A percentile compares a stretch with the other conserved stretches of the same genome.
Evolutionary conservation across 164 flowering plant species (phyloP).

Genomic region (Platanus orientalis): DNA sequence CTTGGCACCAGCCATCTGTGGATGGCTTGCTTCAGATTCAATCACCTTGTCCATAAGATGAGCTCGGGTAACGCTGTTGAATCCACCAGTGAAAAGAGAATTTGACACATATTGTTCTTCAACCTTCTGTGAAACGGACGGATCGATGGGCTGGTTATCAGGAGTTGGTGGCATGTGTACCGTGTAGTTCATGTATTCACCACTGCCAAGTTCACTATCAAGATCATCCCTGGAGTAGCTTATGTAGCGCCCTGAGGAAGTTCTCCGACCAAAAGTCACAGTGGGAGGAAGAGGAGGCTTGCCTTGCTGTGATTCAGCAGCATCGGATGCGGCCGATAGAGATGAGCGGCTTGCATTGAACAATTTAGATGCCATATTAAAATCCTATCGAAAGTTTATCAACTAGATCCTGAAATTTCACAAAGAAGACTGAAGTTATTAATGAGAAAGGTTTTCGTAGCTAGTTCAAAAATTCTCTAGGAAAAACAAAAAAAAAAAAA

Average conservation of each 20-base stretch:
- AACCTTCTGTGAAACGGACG: conserved; percentile 43
- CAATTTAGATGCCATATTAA: too few relatives aligned
- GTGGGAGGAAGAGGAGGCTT: conserved; percentile 19
- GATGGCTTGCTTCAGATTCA: conserved; percentile 53
- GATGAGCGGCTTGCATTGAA: too few relatives aligned
- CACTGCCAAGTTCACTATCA: conserved; percentile 45
- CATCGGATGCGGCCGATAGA: conserved; percentile 29
- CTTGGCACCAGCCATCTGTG: conserved; percentile 72
- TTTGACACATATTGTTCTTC: conserved; percentile 70
- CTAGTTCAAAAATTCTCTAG: too few relatives aligned
- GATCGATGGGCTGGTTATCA: conserved; percentile 58
- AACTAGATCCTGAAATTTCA: too few relatives aligned
- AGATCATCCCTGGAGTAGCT: conserved; percentile 53
- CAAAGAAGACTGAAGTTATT: too few relatives aligned
- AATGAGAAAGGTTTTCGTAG: too few relatives aligned
- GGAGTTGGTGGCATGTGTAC: conserved; percentile 67
- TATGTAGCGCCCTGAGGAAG: conserved; percentile 52
- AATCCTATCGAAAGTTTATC: too few relatives aligned
- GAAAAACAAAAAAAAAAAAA: too few relatives aligned
- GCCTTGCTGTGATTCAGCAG: conserved; percentile 17
- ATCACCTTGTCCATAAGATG: conserved; percentile 70
- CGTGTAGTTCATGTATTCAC: conserved; percentile 45
- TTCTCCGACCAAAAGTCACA: conserved; percentile 46
- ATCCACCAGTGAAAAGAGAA: conserved; percentile 68
- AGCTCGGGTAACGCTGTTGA: conserved; percentile 52